Evolutionary conservation across 2,329 filamentous ascomycete species (phyloP).

Genomic region (Neofusicoccum kwambonambiense): DNA sequence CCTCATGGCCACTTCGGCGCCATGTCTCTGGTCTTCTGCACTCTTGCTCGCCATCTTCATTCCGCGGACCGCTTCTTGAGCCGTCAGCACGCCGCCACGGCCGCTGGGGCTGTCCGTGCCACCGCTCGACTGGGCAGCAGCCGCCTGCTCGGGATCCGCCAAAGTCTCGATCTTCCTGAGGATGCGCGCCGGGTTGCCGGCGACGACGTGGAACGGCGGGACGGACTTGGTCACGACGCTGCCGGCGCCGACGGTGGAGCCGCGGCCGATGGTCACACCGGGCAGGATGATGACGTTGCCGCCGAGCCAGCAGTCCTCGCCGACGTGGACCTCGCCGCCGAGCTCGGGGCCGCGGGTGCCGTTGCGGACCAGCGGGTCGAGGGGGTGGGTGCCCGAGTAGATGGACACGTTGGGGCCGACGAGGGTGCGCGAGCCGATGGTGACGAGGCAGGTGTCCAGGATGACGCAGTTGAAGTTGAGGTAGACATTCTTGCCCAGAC

Average conservation of each 20-base stretch:
- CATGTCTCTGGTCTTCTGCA: background rate
- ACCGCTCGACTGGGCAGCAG: constrained; percentile 38
- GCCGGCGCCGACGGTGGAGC: constrained; percentile 73
- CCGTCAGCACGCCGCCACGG: background rate
- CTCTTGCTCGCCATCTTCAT: background rate
- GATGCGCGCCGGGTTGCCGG: constrained; percentile 65
- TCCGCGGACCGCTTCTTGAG: background rate
- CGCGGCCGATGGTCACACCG: constrained; percentile 75
- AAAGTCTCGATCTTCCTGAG: constrained; percentile 44
- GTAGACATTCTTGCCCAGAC: constrained; percentile 68
- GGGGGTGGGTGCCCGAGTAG: constrained; percentile 72
- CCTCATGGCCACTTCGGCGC: constrained; percentile 8
- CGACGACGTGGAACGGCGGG: constrained; percentile 61
- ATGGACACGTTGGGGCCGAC: constrained; percentile 77
- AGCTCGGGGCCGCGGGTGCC: constrained; percentile 72
- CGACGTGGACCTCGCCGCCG: constrained; percentile 71
- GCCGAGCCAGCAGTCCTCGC: constrained; percentile 67
- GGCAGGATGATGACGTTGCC: constrained; percentile 60
- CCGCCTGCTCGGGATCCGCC: constrained; percentile 52
- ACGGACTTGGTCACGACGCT: constrained; percentile 80
- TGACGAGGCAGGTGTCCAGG: constrained; percentile 73
- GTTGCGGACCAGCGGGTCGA: constrained; percentile 72
- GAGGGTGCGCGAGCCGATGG: constrained; percentile 73
- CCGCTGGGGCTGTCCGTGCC: background rate
- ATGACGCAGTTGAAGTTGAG: constrained; percentile 75